phyloP scores from a whole-genome alignment of 139 green algal genomes.

The Diplosphaera chodatii region DNA sequence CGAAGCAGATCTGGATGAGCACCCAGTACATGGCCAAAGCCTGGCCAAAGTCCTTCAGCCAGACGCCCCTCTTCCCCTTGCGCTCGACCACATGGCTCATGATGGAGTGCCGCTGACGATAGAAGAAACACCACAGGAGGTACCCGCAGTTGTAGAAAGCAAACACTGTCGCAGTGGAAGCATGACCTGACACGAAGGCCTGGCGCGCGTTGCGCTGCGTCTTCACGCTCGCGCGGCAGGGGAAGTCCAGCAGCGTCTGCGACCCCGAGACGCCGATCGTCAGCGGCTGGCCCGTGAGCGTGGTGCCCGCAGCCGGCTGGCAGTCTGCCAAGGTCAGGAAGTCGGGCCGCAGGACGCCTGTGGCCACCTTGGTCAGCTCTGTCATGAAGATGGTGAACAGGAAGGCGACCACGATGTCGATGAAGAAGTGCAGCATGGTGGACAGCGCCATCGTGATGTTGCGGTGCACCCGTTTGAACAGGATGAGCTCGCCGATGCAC shows the following conservation, averaged over 20 bases:
- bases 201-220: background rate
- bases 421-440: conserved; percentile 25
- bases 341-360: conserved; percentile 2
- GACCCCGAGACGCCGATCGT: background rate
- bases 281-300: background rate
- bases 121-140: background rate
- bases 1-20: conserved; percentile 6
- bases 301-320: background rate
- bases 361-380: conserved; percentile 22
- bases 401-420: conserved; percentile 25
- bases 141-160: conserved; percentile 7
- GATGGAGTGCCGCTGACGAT: background rate
- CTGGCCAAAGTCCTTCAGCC: background rate
- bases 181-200: conserved; percentile 8
- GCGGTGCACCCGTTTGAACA: conserved; percentile 9
- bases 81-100: background rate
- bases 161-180: conserved; percentile 16
- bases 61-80: background rate
- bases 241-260: background rate
- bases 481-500: conserved; percentile 2
- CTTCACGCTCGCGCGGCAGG: background rate
- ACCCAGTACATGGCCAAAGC: background rate
- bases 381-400: conserved; percentile 20
- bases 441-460: conserved; percentile 17
- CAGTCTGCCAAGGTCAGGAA: background rate